These are phyloP conservation scores for Phytophthora capsici DNA, from an alignment of 352 stramenopile genomes.

Conservation along the genomic window DNA sequence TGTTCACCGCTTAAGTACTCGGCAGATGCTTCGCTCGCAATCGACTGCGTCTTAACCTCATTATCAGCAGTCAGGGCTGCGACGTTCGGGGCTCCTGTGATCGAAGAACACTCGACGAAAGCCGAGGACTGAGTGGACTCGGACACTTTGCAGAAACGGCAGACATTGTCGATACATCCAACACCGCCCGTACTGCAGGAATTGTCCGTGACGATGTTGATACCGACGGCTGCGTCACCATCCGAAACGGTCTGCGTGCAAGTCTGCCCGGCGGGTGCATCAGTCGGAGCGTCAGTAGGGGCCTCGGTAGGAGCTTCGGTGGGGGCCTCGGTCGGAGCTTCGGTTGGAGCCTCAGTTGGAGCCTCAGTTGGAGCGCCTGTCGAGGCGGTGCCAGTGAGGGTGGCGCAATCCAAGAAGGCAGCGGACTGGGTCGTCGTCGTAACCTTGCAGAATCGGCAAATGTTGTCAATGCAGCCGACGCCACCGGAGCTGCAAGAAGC, in stretches of 20 bases:
- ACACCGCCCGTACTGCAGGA: conserved; percentile 40
- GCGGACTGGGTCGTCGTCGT: conserved; percentile 25
- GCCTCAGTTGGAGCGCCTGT: conserved; percentile 5
- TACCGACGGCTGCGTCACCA: conserved; percentile 42
- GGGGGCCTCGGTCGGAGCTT: not conserved
- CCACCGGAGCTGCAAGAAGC: conserved; percentile 38
- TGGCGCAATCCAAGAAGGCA: conserved; percentile 30
- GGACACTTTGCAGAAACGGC: conserved; percentile 52
- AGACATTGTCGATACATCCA: conserved; percentile 49
- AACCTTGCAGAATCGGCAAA: conserved; percentile 57
- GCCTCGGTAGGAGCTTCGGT: conserved; percentile 8
- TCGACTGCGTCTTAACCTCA: conserved; percentile 10
- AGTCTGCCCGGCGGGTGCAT: conserved; percentile 8
- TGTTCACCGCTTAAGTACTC: conserved; percentile 10
- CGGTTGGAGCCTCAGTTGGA: not conserved
- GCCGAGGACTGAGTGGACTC: conserved; percentile 27
- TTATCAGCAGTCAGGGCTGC: conserved; percentile 10
- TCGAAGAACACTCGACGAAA: conserved; percentile 29
- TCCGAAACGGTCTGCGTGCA: conserved; percentile 25
- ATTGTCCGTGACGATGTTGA: conserved; percentile 44
- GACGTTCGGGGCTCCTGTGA: conserved; percentile 1
- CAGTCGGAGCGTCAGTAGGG: conserved; percentile 10
- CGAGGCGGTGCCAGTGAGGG: conserved; percentile 2
- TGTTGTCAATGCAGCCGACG: conserved; percentile 42
- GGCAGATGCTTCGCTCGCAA: not conserved